Evolutionary conservation across 83 land plant species (phyloP).

Genomic region (Thuja plicata): DNA sequence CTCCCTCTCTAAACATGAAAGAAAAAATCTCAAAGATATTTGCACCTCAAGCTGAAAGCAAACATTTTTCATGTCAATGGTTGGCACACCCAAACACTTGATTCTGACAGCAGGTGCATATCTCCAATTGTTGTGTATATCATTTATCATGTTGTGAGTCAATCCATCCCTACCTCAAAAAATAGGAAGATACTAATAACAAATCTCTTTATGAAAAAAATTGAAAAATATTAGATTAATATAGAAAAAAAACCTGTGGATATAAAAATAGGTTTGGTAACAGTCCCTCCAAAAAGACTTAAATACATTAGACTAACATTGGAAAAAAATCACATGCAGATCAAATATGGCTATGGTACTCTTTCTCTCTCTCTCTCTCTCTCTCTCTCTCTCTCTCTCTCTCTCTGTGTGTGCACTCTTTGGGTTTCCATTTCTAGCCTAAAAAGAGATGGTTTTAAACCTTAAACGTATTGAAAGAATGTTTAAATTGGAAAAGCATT

Average conservation of each 20-base stretch:
- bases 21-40: background rate
- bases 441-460: too few species aligned
- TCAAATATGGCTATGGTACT: background rate
- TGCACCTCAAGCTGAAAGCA: conserved; percentile 83
- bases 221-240: background rate
- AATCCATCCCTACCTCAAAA: conserved; percentile 85
- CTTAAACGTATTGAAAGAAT: too few species aligned
- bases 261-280: too few species aligned
- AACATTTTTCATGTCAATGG: conserved; percentile 89
- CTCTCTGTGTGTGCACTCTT: too few species aligned
- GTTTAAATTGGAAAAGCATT: too few species aligned
- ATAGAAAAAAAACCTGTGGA: too few species aligned
- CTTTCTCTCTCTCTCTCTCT: background rate
- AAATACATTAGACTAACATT: background rate
- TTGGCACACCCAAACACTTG: conserved; percentile 87
- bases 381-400: too few species aligned
- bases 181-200: background rate
- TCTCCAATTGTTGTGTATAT: conserved; percentile 84
- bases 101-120: conserved; percentile 69
- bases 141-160: conserved; percentile 87
- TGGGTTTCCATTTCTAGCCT: too few species aligned
- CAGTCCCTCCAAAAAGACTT: background rate
- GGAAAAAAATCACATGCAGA: background rate
- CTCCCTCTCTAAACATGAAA: too few species aligned
- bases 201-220: background rate